Evolutionary conservation across 345 rosid genomes (phyloP).

Genomic region (Cochlearia excelsa): DNA sequence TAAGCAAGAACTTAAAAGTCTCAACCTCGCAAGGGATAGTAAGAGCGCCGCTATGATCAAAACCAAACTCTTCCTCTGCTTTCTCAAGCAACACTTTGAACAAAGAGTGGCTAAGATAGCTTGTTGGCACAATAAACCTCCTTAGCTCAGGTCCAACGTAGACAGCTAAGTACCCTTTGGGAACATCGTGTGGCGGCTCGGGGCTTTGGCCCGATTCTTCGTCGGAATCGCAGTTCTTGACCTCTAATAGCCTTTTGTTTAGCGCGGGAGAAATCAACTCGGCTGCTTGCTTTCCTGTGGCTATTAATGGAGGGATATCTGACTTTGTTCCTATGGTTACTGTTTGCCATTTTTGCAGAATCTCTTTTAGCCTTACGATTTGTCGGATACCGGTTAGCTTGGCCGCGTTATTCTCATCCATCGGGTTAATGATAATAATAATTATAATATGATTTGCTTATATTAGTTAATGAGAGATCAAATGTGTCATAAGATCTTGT

Average conservation of each 20-base stretch:
- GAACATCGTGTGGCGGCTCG: conserved; percentile 71
- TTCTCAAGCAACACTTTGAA: conserved; percentile 86
- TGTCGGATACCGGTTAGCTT: conserved; percentile 76
- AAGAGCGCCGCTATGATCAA: conserved; percentile 76
- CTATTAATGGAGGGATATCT: conserved; percentile 26
- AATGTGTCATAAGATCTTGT: conserved; percentile 49
- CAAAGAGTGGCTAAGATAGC: conserved; percentile 75
- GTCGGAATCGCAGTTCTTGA: conserved; percentile 62
- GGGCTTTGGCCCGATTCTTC: conserved; percentile 79
- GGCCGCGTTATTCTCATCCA: conserved; percentile 60
- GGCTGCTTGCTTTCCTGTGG: conserved; percentile 22
- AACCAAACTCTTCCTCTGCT: conserved; percentile 91
- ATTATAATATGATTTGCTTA: conserved; percentile 25
- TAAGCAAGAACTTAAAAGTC: conserved; percentile 84
- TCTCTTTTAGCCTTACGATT: conserved; percentile 77
- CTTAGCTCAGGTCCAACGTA: conserved; percentile 88
- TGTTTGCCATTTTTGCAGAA: conserved; percentile 90
- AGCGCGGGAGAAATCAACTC: conserved; percentile 45
- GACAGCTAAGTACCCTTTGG: conserved; percentile 86
- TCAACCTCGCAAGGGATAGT: conserved; percentile 94
- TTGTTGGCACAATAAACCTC: conserved; percentile 89
- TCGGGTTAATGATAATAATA: conserved; percentile 34
- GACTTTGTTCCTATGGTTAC: conserved; percentile 52
- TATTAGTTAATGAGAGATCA: conserved; percentile 27
- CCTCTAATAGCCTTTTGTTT: conserved; percentile 50